phyloP scores from a whole-genome alignment of 345 rosid genomes.

The Eucalyptus dawsonii region DNA sequence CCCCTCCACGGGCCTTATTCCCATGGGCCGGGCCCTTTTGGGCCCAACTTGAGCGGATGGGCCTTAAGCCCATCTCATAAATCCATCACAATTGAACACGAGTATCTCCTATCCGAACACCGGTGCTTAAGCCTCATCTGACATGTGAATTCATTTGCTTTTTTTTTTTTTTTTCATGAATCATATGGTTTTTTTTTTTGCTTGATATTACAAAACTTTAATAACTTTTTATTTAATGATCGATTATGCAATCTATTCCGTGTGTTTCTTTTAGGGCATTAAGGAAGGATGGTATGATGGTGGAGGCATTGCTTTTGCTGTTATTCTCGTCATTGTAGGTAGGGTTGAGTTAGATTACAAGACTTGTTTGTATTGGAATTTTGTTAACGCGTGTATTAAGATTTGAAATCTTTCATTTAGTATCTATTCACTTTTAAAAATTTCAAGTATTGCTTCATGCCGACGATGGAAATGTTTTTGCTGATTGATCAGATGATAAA shows the following conservation, averaged over 20 bases:
- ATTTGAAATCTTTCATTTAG: neutral
- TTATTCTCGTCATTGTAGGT: conserved; percentile 92
- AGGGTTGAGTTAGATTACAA: neutral
- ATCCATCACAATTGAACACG: neutral
- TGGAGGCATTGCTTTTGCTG: conserved; percentile 93
- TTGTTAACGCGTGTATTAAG: neutral
- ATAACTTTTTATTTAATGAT: neutral
- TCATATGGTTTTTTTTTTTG: neutral
- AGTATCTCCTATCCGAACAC: neutral
- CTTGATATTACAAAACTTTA: neutral
- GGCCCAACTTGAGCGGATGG: too few species aligned
- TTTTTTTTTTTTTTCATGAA: neutral
- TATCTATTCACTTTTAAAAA: neutral
- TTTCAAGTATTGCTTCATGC: neutral
- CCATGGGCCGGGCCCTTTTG: too few species aligned
- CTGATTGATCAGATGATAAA: neutral
- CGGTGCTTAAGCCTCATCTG: neutral
- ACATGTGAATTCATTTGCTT: neutral
- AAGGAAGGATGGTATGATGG: conserved; percentile 98
- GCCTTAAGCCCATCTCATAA: too few species aligned
- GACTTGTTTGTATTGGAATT: neutral
- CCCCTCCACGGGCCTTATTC: too few species aligned
- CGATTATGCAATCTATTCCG: neutral
- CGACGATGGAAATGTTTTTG: neutral
- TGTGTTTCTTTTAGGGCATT: conserved; percentile 38